Base-by-base conservation (phyloP, 257 asterid genomes). In the Lavandula angustifolia region DNA sequence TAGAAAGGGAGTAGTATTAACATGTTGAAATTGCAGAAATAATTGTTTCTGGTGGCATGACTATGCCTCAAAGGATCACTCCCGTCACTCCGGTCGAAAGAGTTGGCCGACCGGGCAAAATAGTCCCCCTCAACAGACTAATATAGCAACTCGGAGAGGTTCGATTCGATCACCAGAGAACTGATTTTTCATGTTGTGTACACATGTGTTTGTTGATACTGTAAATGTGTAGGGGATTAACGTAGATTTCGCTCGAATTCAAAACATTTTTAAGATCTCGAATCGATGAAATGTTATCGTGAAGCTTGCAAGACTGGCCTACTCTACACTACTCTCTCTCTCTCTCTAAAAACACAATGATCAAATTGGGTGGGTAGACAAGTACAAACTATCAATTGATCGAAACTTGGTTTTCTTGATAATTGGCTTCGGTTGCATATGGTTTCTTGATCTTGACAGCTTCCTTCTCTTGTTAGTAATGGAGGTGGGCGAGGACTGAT, bases 41-140 rank as follows among this genome's bases (percentile, higher is more conserved):
- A n/a, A 90, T 90, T 1, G 94, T 87, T n/a, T 89, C 97, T 2
- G 97, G 95, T 27, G 97, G 97, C 4, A 89, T 89, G 97, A 87
- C 94, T 5, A 89, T 89, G 95, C 97, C 97, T 4, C 92, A 89
- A 68, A 80, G 53, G 74, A 79, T 79, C 67, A 60, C 73, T 33
- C 84, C 81, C 66, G 79, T 87, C 60, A 66, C 92, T 65, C 85
- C 88, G 3, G 78, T 79, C 14, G 80, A 79, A 69, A 81, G 88
- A 54, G 75, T 78, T 75, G 61, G 75, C 11, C 69, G 88, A 65
- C 86, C 75, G 48, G 85, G 81, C 61, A 95, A 85, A 10, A 74
- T 85, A 65, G 76, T 89, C 42, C 95, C 92, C 9, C 86, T 85
- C 51, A 75, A 67, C 73, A 81, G 92, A 79, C 72, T 85, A 34